Evolutionary conservation across 768 basidiomycete species (phyloP), one percentile per base, ranked within the genome.

Genomic region (Auricularia sp.): DNA sequence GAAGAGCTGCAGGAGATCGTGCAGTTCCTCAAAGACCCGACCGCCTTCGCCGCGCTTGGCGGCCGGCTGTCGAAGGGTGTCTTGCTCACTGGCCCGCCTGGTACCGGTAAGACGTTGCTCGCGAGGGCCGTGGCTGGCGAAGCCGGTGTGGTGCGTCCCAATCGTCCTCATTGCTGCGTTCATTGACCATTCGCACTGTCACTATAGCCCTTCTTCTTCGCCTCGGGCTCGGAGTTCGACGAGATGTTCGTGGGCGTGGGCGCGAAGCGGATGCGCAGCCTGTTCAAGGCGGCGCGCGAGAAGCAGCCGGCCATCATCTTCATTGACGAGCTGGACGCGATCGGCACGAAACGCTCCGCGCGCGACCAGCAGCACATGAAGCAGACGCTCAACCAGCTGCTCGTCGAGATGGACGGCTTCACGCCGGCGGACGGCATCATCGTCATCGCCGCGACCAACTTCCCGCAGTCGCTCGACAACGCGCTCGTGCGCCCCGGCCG

Each of bases 321-420:
- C 77, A 98, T 99, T 70, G 94, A 98, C 70, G 94, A 98, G 72
- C 78, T 98, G 36, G 94, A 98, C 72, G 93, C 94, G 2, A 90
- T 98, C 67, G 94, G 94, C 61, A 87, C 90, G 21, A 94, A 92
- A 75, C 87, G 94, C 56, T 89, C 84, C 69, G 84, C 82, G 66
- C 84, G 88, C 64, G 89, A 92, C 67, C 88, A 93, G 74, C 88
- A 90, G 71, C 91, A 92, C 76, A 85, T 91, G 86, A 93, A 92
- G 70, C 91, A 93, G 68, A 94, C 97, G 0, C 80, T 99, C 58
- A 99, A 99, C 71, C 96, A 98, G 75, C 82, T 99, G 16, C 82
- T 99, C 61, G 92, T 95, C 47, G 97, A 99, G 74, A 88, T 98
- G 83, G 97, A 99, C 71, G 97, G 97, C 2, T 99, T 99, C 79